A percentile compares a stretch with the other conserved stretches of the same genome.
phyloP scores from a whole-genome alignment of 2,329 filamentous ascomycete genomes.

The Alternaria novae-zelandiae region DNA sequence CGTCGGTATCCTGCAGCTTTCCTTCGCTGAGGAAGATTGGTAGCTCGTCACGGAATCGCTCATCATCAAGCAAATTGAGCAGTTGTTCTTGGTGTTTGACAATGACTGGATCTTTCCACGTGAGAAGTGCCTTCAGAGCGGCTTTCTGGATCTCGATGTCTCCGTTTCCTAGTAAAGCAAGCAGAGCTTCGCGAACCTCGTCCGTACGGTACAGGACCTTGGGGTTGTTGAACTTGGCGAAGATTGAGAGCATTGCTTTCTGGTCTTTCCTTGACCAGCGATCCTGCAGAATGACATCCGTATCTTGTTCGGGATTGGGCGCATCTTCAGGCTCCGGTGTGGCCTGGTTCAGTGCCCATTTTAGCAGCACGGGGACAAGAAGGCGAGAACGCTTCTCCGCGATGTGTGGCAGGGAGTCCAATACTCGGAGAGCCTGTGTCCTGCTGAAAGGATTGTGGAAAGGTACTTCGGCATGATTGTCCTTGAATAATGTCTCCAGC shows the following conservation, averaged over 20 bases:
- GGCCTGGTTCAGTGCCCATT: constrained; percentile 65
- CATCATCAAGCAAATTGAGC: constrained; percentile 85
- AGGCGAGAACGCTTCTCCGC: constrained; percentile 86
- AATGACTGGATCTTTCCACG: constrained; percentile 84
- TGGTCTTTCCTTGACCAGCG: constrained; percentile 80
- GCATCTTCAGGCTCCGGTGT: constrained; percentile 4
- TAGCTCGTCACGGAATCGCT: constrained; percentile 92
- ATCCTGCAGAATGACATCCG: constrained; percentile 21
- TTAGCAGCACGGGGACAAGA: constrained; percentile 83
- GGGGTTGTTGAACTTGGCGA: constrained; percentile 86
- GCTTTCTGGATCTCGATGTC: constrained; percentile 88
- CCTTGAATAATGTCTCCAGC: constrained; percentile 69
- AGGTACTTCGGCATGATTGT: constrained; percentile 64
- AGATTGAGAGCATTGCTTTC: constrained; percentile 80
- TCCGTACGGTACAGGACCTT: constrained; percentile 78
- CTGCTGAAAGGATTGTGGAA: constrained; percentile 65
- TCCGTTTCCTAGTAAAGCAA: constrained; percentile 82
- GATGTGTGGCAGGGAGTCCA: constrained; percentile 74
- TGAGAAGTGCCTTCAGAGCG: constrained; percentile 81
- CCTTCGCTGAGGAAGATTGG: constrained; percentile 77
- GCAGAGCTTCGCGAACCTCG: constrained; percentile 76
- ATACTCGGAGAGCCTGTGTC: constrained; percentile 78
- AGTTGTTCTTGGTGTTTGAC: constrained; percentile 83
- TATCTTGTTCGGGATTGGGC: background rate
- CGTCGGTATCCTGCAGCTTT: constrained; percentile 75